Conservation (phyloP, 2,329 filamentous ascomycete species). For the Penicillium crustosum region DNA sequence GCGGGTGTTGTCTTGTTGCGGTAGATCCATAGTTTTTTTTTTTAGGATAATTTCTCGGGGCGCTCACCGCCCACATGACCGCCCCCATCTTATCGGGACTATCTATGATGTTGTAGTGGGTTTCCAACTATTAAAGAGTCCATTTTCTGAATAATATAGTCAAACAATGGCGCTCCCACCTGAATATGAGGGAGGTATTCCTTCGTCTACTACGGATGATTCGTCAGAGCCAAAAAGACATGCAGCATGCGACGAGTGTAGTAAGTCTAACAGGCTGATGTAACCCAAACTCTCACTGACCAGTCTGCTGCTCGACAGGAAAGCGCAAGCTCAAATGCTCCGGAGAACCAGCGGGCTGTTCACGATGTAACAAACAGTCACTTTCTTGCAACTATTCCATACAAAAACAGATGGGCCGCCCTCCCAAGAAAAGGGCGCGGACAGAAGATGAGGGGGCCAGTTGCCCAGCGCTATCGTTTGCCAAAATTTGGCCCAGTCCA, state of each 20-base stretch:
- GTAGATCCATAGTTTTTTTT: conserved; percentile 27
- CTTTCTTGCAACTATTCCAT: conserved; percentile 48
- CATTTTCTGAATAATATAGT: conserved; percentile 8
- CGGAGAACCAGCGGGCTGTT: conserved; percentile 45
- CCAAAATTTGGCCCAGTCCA: conserved; percentile 26
- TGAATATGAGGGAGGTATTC: not conserved
- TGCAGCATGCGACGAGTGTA: conserved; percentile 51
- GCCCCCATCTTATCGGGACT: conserved; percentile 24
- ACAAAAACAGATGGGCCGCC: conserved; percentile 51
- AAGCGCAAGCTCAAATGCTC: conserved; percentile 52
- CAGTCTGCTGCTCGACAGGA: conserved; percentile 30
- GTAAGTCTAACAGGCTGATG: conserved; percentile 34
- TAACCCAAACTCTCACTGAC: conserved; percentile 17
- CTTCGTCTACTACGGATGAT: conserved; percentile 3
- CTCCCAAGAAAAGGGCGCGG: conserved; percentile 43
- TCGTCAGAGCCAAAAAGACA: conserved; percentile 41
- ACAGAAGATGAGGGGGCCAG: conserved; percentile 29
- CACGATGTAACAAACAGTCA: conserved; percentile 44
- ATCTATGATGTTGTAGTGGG: too few species aligned
- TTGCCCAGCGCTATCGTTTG: conserved; percentile 13
- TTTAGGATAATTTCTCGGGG: conserved; percentile 21
- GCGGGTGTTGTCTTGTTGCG: conserved; percentile 11
- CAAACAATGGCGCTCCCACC: conserved; percentile 10
- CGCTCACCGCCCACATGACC: conserved; percentile 41
- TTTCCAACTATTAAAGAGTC: conserved; percentile 1